Evolutionary conservation across 805 yeast species (phyloP).

Genomic region (Barnettozyma siamensis): DNA sequence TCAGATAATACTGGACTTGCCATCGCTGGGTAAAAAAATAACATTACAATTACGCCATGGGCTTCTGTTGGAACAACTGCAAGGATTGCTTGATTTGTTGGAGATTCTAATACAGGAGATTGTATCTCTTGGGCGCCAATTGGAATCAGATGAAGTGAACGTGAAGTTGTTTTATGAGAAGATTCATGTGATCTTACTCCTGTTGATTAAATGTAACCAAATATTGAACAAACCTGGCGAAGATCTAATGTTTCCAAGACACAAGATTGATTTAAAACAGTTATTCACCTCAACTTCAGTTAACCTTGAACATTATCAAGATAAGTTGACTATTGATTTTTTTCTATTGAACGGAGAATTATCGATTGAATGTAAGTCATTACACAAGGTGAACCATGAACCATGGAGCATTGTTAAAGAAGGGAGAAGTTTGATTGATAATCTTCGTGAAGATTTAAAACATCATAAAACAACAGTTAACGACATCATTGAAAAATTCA

Average conservation of each 20-base stretch:
- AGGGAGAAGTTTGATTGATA: slow-evolving; percentile 54
- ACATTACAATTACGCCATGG: slow-evolving; percentile 34
- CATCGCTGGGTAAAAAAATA: slow-evolving; percentile 36
- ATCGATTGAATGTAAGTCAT: slow-evolving; percentile 50
- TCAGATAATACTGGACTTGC: slow-evolving; percentile 33
- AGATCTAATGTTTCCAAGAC: slow-evolving; percentile 50
- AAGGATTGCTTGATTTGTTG: slow-evolving; percentile 29
- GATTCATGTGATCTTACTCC: slow-evolving; percentile 19
- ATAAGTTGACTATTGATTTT: slow-evolving; percentile 46
- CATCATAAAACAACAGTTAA: slow-evolving; percentile 35
- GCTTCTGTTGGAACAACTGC: slow-evolving; percentile 37
- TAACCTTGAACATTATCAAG: slow-evolving; percentile 28
- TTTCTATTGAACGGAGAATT: slow-evolving; percentile 58
- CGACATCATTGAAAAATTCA: slow-evolving; percentile 30
- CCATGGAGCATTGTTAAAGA: slow-evolving; percentile 52
- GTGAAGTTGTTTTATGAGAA: slow-evolving; percentile 9
- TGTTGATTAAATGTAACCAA: slow-evolving; percentile 27
- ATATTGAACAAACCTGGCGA: slow-evolving; percentile 49
- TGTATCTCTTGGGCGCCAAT: slow-evolving; percentile 32
- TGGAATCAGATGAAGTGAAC: slow-evolving; percentile 7
- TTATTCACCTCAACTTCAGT: slow-evolving; percentile 34
- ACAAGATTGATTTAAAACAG: slow-evolving; percentile 33
- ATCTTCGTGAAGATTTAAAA: slow-evolving; percentile 47
- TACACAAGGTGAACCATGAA: slow-evolving; percentile 42
- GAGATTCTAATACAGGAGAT: slow-evolving; percentile 18